phyloP scores from a whole-genome alignment of 1,139 yeast genomes.

The Geotrichum klebahnii region DNA sequence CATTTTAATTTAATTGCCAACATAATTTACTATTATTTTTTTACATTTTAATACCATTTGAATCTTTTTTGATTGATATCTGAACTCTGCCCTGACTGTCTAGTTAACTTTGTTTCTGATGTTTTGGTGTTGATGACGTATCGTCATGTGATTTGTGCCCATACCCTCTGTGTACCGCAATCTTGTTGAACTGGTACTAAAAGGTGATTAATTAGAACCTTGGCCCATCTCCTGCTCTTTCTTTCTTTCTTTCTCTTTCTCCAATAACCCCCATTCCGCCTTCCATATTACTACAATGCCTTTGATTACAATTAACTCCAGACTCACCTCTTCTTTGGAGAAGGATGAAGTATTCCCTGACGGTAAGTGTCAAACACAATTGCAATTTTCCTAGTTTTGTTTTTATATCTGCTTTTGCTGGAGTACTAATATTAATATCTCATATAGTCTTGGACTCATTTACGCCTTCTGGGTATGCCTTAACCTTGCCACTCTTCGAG shows the following conservation, averaged over 20 bases:
- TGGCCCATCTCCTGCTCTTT: neutral
- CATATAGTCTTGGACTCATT: slow-evolving; percentile 37
- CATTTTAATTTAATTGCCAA: neutral
- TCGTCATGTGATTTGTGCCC: neutral
- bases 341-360: slow-evolving; percentile 64
- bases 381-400: slow-evolving; percentile 10
- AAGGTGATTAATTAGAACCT: too few species aligned
- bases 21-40: too few species aligned
- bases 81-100: neutral
- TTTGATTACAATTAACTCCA: slow-evolving; percentile 53
- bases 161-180: neutral
- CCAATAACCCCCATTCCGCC: neutral
- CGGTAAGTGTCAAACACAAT: slow-evolving; percentile 43
- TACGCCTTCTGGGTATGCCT: slow-evolving; percentile 28
- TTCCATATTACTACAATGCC: slow-evolving; percentile 13
- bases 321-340: slow-evolving; percentile 56
- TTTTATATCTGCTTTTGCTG: neutral
- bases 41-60: too few species aligned
- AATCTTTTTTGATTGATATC: too few species aligned
- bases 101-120: neutral
- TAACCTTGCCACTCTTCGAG: too few species aligned
- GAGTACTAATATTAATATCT: too few species aligned
- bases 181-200: too few species aligned
- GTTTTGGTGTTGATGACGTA: neutral
- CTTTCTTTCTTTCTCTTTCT: neutral